Conservation (phyloP, 768 basidiomycete genomes). For the Mycena polygramma region DNA sequence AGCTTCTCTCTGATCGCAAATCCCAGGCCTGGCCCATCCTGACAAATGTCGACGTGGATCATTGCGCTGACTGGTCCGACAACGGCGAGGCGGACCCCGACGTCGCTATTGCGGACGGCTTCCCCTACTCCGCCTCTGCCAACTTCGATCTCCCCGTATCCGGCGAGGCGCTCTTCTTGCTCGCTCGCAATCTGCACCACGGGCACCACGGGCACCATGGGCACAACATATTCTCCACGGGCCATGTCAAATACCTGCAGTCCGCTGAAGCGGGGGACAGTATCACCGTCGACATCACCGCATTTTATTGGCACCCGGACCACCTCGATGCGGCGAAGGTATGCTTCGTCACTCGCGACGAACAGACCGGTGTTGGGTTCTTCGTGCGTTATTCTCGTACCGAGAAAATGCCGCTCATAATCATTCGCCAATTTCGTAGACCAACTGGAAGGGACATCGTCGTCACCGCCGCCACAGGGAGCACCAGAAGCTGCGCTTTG, state of each 20-base stretch:
- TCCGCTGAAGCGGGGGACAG: conserved; percentile 36
- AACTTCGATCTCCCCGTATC: conserved; percentile 44
- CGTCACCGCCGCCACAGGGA: neutral
- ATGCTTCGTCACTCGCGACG: conserved; percentile 43
- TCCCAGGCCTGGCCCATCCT: conserved; percentile 22
- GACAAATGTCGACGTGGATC: conserved; percentile 7
- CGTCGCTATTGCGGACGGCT: neutral
- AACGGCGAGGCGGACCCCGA: conserved; percentile 11
- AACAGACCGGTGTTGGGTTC: conserved; percentile 48
- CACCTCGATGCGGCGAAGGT: conserved; percentile 42
- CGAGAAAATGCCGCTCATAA: too few relatives aligned
- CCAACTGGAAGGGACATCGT: conserved; percentile 10
- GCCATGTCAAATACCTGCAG: conserved; percentile 43
- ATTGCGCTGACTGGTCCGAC: conserved; percentile 18
- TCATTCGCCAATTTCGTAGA: conserved; percentile 12
- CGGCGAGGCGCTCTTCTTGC: conserved; percentile 45
- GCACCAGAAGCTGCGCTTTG: conserved; percentile 26
- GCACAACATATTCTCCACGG: conserved; percentile 38
- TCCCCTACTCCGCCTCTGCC: conserved; percentile 27
- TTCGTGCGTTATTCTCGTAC: conserved; percentile 52
- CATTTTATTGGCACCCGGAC: conserved; percentile 41
- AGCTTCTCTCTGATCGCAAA: too few relatives aligned
- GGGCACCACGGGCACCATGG: too few relatives aligned
- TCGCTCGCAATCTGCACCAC: conserved; percentile 39
- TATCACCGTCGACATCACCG: conserved; percentile 44